Conservation (phyloP, 2,329 filamentous ascomycete species). For the Fulvia fulva region DNA sequence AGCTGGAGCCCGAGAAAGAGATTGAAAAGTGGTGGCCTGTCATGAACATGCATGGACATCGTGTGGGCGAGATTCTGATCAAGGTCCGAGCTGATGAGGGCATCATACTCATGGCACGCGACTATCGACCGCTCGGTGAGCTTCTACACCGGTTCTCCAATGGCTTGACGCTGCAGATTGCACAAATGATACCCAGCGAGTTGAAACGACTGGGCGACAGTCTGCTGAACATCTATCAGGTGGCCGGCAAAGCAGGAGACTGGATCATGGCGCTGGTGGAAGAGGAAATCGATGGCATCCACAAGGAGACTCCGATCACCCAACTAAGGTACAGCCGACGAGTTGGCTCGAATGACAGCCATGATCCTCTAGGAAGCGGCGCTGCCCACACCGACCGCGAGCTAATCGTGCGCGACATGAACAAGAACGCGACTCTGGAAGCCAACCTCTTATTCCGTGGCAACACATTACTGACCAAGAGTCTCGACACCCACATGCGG, state of each 20-base stretch:
- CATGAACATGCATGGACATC: conserved; percentile 68
- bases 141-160: conserved; percentile 80
- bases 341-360: conserved; percentile 66
- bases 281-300: conserved; percentile 91
- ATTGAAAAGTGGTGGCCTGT: conserved; percentile 84
- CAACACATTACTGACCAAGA: conserved; percentile 89
- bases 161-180: conserved; percentile 79
- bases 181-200: conserved; percentile 71
- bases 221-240: conserved; percentile 91
- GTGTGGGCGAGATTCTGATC: conserved; percentile 78
- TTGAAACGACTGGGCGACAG: conserved; percentile 78
- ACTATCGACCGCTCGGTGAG: conserved; percentile 79
- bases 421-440: conserved; percentile 75
- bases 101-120: conserved; percentile 77
- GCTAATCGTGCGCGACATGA: conserved; percentile 69
- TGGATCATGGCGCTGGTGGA: conserved; percentile 94
- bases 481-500: conserved; percentile 93
- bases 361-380: conserved; percentile 44
- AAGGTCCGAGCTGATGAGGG: conserved; percentile 82
- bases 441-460: conserved; percentile 93
- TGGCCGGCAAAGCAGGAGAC: conserved; percentile 75
- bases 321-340: conserved; percentile 62
- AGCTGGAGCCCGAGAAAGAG: conserved; percentile 71
- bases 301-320: conserved; percentile 71
- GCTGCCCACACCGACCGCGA: conserved; percentile 57